phyloP scores from a whole-genome alignment of 495 filamentous ascomycete species.

The Ramalina intermedia region DNA sequence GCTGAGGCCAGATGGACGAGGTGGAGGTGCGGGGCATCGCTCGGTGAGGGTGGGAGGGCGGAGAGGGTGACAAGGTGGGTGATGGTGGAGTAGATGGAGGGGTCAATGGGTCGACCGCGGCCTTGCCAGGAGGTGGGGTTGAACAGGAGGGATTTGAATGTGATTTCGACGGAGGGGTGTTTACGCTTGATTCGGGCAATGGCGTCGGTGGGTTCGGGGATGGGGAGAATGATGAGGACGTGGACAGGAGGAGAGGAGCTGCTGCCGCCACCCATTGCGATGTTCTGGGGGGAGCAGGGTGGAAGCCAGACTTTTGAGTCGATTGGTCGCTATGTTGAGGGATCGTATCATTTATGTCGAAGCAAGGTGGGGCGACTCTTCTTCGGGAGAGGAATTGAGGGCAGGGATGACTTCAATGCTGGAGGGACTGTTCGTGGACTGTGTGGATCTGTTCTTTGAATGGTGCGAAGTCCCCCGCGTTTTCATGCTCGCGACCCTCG shows the following conservation, averaged over 20 bases:
- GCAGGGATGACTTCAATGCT: too few species aligned
- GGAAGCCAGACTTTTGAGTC: neutral
- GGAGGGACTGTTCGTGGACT: too few species aligned
- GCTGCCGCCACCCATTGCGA: conserved; percentile 23
- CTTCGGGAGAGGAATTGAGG: too few species aligned
- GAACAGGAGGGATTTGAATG: conserved; percentile 12
- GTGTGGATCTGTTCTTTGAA: too few species aligned
- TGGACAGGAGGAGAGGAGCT: conserved; percentile 17
- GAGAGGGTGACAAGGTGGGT: conserved; percentile 49
- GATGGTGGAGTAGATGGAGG: neutral
- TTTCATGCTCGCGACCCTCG: too few species aligned
- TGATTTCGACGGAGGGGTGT: conserved; percentile 38
- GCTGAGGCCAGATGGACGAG: conserved; percentile 65
- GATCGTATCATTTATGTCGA: too few species aligned
- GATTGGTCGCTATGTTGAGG: too few species aligned
- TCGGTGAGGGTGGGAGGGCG: conserved; percentile 30
- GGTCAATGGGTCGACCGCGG: neutral
- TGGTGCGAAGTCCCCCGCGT: too few species aligned
- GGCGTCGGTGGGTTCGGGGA: conserved; percentile 23
- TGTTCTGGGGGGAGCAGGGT: neutral
- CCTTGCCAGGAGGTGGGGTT: conserved; percentile 7
- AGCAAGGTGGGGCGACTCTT: neutral
- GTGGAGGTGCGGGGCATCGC: conserved; percentile 30
- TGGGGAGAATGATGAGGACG: conserved; percentile 33
- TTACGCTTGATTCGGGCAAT: conserved; percentile 29